phyloP scores from a whole-genome alignment of 2,329 filamentous ascomycete genomes.

The Clarireedia sp. region DNA sequence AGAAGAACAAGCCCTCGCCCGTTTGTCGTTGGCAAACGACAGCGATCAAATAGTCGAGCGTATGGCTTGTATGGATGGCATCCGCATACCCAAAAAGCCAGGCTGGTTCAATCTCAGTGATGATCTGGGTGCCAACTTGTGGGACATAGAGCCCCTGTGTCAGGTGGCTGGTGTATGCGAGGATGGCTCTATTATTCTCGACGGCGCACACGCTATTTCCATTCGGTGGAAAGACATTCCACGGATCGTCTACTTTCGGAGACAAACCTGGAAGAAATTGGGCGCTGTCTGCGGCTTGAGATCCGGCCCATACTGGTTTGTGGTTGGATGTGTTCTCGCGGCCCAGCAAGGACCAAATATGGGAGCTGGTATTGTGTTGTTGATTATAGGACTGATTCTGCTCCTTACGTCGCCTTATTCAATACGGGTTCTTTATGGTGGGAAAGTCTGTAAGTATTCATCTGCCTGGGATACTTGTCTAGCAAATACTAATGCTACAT shows the following conservation, averaged over 20 bases:
- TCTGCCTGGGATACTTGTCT: neutral
- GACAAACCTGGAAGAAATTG: conserved; percentile 5
- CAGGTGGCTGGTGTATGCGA: conserved; percentile 29
- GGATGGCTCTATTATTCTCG: conserved; percentile 27
- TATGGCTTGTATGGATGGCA: conserved; percentile 21
- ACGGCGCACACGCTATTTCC: conserved; percentile 26
- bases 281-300: neutral
- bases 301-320: conserved; percentile 1
- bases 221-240: conserved; percentile 30
- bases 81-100: neutral
- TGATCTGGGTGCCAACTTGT: conserved; percentile 25
- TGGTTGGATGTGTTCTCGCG: neutral
- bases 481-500: neutral
- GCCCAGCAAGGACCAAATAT: neutral
- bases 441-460: conserved; percentile 10
- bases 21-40: conserved; percentile 29
- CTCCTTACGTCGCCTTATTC: conserved; percentile 11
- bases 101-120: conserved; percentile 22
- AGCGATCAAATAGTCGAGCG: conserved; percentile 29
- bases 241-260: conserved; percentile 2
- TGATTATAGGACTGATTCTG: conserved; percentile 7
- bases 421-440: conserved; percentile 12
- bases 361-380: conserved; percentile 8
- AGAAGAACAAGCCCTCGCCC: conserved; percentile 28
- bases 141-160: conserved; percentile 30